Evolutionary conservation across 2,329 filamentous ascomycete species (phyloP).

Genomic region (Plenodomus lindquistii): DNA sequence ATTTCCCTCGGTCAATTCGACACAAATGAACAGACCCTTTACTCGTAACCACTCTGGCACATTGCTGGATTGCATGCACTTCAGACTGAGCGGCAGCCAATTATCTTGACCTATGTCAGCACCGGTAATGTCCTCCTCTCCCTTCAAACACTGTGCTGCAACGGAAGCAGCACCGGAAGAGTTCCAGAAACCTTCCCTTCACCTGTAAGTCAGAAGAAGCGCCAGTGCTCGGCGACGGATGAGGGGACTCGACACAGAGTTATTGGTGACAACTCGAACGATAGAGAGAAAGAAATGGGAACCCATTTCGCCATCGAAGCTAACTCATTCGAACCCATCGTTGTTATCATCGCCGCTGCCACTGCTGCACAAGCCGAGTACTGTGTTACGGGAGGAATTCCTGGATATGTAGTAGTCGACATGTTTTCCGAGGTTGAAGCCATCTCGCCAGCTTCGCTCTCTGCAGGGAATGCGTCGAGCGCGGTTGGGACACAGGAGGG

Average conservation of each 20-base stretch:
- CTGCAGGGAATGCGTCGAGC: slow-evolving; percentile 1
- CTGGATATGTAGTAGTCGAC: too few relatives aligned
- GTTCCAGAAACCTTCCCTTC: slow-evolving; percentile 36
- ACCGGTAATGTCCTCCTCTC: slow-evolving; percentile 26
- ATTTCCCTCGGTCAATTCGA: slow-evolving; percentile 22
- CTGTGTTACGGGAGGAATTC: too few relatives aligned
- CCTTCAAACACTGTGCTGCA: slow-evolving; percentile 22
- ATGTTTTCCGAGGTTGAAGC: too few relatives aligned
- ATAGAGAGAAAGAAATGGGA: slow-evolving; percentile 25
- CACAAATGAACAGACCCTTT: slow-evolving; percentile 25
- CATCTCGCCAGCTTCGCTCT: too few relatives aligned
- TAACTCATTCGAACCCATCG: not conserved
- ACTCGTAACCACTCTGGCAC: slow-evolving; percentile 21
- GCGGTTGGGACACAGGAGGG: slow-evolving; percentile 14
- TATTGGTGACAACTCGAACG: slow-evolving; percentile 34
- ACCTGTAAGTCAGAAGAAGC: slow-evolving; percentile 25
- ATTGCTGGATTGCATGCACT: slow-evolving; percentile 7
- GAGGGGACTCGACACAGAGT: slow-evolving; percentile 34
- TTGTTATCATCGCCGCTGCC: not conserved
- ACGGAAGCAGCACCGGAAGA: slow-evolving; percentile 17
- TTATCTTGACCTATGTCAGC: slow-evolving; percentile 19
- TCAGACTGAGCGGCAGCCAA: slow-evolving; percentile 19
- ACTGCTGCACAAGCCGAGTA: too few relatives aligned
- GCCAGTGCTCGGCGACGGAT: slow-evolving; percentile 29
- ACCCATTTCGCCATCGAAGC: not conserved